These are phyloP conservation scores for Hypoxylon sp. DNA, from an alignment of 2,329 filamentous ascomycete species.

Conservation along the genomic window DNA sequence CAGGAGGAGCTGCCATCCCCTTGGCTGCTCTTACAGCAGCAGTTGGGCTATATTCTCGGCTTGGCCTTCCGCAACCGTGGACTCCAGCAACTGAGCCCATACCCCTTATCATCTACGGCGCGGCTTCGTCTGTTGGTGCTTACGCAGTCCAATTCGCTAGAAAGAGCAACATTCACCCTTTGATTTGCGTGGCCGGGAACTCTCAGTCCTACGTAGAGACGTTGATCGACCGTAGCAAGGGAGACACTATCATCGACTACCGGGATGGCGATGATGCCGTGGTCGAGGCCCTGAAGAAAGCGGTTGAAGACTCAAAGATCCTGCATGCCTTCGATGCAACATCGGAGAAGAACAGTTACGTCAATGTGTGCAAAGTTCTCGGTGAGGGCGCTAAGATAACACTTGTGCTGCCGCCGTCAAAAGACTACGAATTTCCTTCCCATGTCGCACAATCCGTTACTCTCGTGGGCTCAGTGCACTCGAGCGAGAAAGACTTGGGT, in stretches of 20 bases:
- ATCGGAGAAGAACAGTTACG: constrained; percentile 65
- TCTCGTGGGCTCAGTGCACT: constrained; percentile 46
- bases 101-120: constrained; percentile 68
- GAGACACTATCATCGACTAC: constrained; percentile 74
- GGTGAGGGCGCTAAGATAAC: constrained; percentile 57
- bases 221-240: constrained; percentile 67
- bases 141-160: constrained; percentile 71
- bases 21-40: constrained; percentile 69
- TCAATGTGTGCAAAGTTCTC: constrained; percentile 63
- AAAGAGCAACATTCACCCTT: constrained; percentile 70
- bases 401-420: constrained; percentile 56
- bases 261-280: constrained; percentile 69
- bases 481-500: constrained; percentile 50
- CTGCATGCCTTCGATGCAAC: constrained; percentile 72
- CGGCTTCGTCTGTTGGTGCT: constrained; percentile 69
- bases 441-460: constrained; percentile 43
- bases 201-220: constrained; percentile 65
- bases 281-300: constrained; percentile 59
- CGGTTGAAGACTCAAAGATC: constrained; percentile 59
- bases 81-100: constrained; percentile 53
- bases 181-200: constrained; percentile 72
- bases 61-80: constrained; percentile 66
- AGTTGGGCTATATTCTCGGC: constrained; percentile 63
- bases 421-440: constrained; percentile 52
- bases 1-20: constrained; percentile 70